Evolutionary conservation across 1,139 yeast species (phyloP).

Genomic region (Neolecta irregularis): DNA sequence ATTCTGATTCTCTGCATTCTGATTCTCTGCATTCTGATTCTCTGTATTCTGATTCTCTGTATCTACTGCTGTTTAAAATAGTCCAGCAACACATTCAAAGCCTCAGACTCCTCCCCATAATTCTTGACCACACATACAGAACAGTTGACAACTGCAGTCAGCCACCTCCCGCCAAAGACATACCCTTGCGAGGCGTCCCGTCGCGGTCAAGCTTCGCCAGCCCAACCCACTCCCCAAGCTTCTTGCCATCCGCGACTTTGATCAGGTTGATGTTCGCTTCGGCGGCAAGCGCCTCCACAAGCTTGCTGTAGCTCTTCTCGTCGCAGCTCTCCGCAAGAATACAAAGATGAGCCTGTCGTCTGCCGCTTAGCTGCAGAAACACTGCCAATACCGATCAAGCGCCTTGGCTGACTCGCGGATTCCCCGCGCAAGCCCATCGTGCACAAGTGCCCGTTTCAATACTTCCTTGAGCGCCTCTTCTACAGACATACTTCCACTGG

Average conservation of each 20-base stretch:
- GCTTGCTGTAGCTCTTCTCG: constrained; percentile 91
- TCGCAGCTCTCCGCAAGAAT: constrained; percentile 97
- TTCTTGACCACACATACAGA: constrained; percentile 1
- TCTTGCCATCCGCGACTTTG: constrained; percentile 99
- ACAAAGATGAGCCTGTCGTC: constrained; percentile 92
- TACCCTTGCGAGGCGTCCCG: constrained; percentile 99
- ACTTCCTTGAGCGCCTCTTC: constrained; percentile 99
- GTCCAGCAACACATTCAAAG: constrained; percentile 91
- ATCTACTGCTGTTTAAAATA: constrained; percentile 79
- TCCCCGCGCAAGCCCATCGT: constrained; percentile 99
- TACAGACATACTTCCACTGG: constrained; percentile 73
- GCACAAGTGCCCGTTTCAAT: constrained; percentile 93
- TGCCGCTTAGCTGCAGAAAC: constrained; percentile 1
- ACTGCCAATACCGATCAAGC: constrained; percentile 42
- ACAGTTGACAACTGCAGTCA: constrained; percentile 3
- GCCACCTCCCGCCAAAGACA: constrained; percentile 82
- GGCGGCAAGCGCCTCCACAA: constrained; percentile 98
- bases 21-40: too few relatives aligned
- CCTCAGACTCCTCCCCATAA: constrained; percentile 99
- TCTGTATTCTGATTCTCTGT: constrained; percentile 21
- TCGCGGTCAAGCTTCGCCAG: constrained; percentile 99
- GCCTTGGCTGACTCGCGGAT: constrained; percentile 99
- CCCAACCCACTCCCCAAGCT: constrained; percentile 99
- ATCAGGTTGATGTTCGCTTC: constrained; percentile 84
- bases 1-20: too few relatives aligned